phyloP scores from a whole-genome alignment of 805 yeast species.

The Zygosaccharomyces bisporus region DNA sequence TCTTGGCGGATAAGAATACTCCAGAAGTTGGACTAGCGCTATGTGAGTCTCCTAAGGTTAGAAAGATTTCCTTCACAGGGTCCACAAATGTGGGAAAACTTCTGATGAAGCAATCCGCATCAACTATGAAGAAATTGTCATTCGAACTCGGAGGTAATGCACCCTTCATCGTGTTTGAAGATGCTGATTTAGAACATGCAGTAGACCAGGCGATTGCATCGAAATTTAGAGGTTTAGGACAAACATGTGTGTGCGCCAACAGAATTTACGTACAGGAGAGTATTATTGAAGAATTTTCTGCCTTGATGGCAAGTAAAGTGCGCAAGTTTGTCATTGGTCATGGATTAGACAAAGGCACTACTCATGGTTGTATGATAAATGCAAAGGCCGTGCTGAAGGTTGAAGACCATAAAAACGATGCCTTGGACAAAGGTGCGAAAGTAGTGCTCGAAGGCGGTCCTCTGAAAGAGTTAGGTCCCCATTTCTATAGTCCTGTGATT shows the following conservation, averaged over 20 bases:
- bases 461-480: constrained; percentile 45
- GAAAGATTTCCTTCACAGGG: constrained; percentile 61
- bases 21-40: constrained; percentile 51
- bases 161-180: constrained; percentile 58
- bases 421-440: constrained; percentile 51
- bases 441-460: constrained; percentile 51
- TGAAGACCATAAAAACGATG: constrained; percentile 51
- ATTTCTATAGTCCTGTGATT: constrained; percentile 54
- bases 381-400: constrained; percentile 50
- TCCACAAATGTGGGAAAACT: constrained; percentile 61
- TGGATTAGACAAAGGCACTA: constrained; percentile 48
- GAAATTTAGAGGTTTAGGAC: constrained; percentile 60
- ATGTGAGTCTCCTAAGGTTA: constrained; percentile 46
- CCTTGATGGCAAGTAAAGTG: constrained; percentile 44
- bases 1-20: constrained; percentile 47
- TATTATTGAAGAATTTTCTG: constrained; percentile 47
- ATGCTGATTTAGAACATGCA: constrained; percentile 55
- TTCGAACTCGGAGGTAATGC: constrained; percentile 69
- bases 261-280: constrained; percentile 53
- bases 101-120: constrained; percentile 53
- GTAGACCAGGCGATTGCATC: constrained; percentile 50
- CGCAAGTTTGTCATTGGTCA: constrained; percentile 50
- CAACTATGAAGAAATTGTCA: constrained; percentile 56
- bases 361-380: constrained; percentile 58
- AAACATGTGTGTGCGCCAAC: constrained; percentile 64